Base-by-base conservation (phyloP, 345 rosid genomes). In the Psidium guajava region DNA sequence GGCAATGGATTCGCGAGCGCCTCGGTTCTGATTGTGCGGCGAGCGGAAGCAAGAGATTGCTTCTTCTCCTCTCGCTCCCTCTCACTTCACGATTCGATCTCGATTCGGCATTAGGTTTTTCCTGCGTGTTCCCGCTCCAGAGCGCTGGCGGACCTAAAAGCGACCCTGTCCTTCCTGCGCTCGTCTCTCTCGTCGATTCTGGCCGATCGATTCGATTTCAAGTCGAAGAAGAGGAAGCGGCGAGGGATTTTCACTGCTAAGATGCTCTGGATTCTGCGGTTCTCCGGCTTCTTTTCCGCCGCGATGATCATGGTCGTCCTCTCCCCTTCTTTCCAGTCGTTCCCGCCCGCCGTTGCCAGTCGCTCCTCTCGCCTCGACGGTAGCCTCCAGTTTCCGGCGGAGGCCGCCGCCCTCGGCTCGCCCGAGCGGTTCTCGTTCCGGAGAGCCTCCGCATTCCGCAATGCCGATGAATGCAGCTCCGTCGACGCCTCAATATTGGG, bases 281-380 rank as follows among this genome's bases (percentile, higher is more conserved):
- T 94, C 58, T 91, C 94, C 5, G 93, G 95, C 52, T 88, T 94
- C 83, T 89, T 94, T 91, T 93, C 94, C 4, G 95, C 93, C 56
- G 93, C 94, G 27, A 85, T 96, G 92, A 90, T 90, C 28, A 89
- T 94, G 91, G 90, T 96, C 83, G 92, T 95, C 50, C 92, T 97
- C 36, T 95, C 98, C 5, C 98, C 98, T 28, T 95, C 98, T 8
- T 91, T 95, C 49, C 98, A 95, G 80, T 94, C 99, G 0, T 93
- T 96, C 50, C 95, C 99, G 24, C 99, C 99, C 0, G 99, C 99
- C 1, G 98, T 93, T 87, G 99, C 99, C 83, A 95, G 93, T 85
- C 93, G 94, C 89, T 94, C 99, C 82, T 93, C 95, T 50, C 92
- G 91, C 75, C 92, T 92, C 85, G 93, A 92, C 85, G 55, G 88